A percentile compares a stretch with the other conserved stretches of the same genome.
Conservation (phyloP, 1,139 yeast species). For the Candida sojae region DNA sequence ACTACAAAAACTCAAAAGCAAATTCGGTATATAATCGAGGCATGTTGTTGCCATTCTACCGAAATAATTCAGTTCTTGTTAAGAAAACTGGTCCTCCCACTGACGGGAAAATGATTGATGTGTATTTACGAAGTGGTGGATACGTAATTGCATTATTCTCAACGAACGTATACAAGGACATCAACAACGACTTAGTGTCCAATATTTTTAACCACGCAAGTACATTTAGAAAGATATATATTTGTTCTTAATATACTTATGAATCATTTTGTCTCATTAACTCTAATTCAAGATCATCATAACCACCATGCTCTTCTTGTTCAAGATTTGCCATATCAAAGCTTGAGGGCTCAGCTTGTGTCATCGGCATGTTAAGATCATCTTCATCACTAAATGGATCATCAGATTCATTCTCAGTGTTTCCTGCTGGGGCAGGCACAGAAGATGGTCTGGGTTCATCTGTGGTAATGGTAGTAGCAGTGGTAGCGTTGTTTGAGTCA, state of each 20-base stretch:
- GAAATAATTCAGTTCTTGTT: slow-evolving; percentile 42
- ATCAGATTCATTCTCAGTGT: slow-evolving; percentile 21
- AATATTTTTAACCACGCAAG: slow-evolving; percentile 43
- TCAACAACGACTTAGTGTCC: slow-evolving; percentile 47
- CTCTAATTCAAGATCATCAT: slow-evolving; percentile 34
- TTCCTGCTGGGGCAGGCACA: background rate
- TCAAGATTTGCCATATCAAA: slow-evolving; percentile 8
- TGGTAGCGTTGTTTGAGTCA: background rate
- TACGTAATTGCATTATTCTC: slow-evolving; percentile 56
- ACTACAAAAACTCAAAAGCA: slow-evolving; percentile 30
- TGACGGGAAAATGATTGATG: slow-evolving; percentile 28
- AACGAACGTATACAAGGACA: slow-evolving; percentile 24
- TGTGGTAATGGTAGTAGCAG: background rate
- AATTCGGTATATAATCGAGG: slow-evolving; percentile 46
- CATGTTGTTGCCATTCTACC: slow-evolving; percentile 52
- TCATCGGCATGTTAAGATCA: slow-evolving; percentile 13
- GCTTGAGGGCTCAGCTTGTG: slow-evolving; percentile 7
- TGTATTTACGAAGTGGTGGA: slow-evolving; percentile 58
- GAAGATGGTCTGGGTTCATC: background rate
- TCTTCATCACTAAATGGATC: slow-evolving; percentile 23
- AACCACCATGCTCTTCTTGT: slow-evolving; percentile 14
- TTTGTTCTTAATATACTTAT: slow-evolving; percentile 17
- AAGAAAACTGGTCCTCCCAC: slow-evolving; percentile 24
- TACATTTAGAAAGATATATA: slow-evolving; percentile 42
- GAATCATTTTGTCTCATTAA: slow-evolving; percentile 33